A percentile compares a stretch with the other conserved stretches of the same genome.
Evolutionary conservation across 1,139 yeast species (phyloP).

Genomic region (Yueomyces sp.): DNA sequence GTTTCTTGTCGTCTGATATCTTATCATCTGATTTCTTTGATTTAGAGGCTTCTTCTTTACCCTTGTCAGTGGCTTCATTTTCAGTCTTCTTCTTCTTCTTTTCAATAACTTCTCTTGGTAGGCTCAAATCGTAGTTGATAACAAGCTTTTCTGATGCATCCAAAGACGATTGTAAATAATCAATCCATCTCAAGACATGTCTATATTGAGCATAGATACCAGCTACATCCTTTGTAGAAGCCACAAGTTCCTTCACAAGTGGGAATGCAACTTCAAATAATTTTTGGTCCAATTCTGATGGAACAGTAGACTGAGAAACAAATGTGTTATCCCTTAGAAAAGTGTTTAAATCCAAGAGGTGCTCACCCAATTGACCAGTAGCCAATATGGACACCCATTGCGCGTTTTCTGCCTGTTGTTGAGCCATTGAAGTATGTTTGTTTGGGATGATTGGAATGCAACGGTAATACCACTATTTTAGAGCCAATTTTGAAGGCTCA

Average conservation of each 20-base stretch:
- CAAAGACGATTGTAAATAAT: constrained; percentile 60
- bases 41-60: constrained; percentile 19
- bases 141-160: constrained; percentile 42
- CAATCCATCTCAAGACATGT: constrained; percentile 88
- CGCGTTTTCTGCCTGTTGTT: constrained; percentile 58
- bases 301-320: constrained; percentile 45
- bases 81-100: constrained; percentile 39
- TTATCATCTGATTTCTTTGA: constrained; percentile 26
- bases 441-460: too few species aligned
- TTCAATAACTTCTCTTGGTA: constrained; percentile 58
- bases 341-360: constrained; percentile 51
- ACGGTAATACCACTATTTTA: too few species aligned
- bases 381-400: constrained; percentile 70
- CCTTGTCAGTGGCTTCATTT: constrained; percentile 24
- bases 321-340: constrained; percentile 58
- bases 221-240: constrained; percentile 24
- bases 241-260: constrained; percentile 41
- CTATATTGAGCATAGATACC: constrained; percentile 43
- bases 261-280: constrained; percentile 58
- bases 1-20: constrained; percentile 24
- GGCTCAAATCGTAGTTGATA: constrained; percentile 45
- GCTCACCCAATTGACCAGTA: constrained; percentile 41
- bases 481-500: too few species aligned
- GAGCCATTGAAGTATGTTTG: constrained; percentile 6
- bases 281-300: constrained; percentile 55